phyloP scores from a whole-genome alignment of 2,329 filamentous ascomycete species.

The Thelonectria rubi region DNA sequence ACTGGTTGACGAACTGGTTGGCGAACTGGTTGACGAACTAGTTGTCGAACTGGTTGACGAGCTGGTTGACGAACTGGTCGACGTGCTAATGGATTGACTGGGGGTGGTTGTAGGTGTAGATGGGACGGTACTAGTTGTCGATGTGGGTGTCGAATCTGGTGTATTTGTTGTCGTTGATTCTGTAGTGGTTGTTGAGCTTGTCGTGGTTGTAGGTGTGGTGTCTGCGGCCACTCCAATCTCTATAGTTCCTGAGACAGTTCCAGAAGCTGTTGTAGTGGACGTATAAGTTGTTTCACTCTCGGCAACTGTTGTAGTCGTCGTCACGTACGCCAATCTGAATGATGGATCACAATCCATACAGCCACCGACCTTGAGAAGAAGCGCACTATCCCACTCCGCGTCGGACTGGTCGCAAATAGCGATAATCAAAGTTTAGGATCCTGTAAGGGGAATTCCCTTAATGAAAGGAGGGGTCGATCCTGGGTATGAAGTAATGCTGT shows the following conservation, averaged over 20 bases:
- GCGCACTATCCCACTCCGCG: constrained; percentile 10
- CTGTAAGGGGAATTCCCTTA: background rate
- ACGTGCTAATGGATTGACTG: too few species aligned
- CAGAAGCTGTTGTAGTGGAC: constrained; percentile 24
- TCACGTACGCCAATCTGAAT: constrained; percentile 12
- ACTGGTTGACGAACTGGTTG: too few species aligned
- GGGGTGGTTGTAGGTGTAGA: background rate
- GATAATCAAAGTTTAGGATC: constrained; percentile 17
- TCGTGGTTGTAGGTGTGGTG: background rate
- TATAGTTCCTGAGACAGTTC: constrained; percentile 31
- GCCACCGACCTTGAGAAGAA: constrained; percentile 17
- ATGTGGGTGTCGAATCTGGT: background rate
- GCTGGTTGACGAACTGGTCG: too few species aligned
- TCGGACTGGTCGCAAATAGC: constrained; percentile 27
- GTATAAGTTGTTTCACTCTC: constrained; percentile 10
- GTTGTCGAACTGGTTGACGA: background rate
- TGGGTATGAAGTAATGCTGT: constrained; percentile 24
- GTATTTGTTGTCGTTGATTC: background rate
- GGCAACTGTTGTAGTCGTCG: constrained; percentile 8
- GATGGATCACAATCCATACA: constrained; percentile 14
- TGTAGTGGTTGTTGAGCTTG: background rate
- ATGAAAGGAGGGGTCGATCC: constrained; percentile 23
- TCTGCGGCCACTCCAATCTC: constrained; percentile 1
- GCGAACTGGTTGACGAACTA: background rate
- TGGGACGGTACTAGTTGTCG: background rate